Evolutionary conservation across 2,329 filamentous ascomycete species (phyloP).

Genomic region (Pseudogymnoascus sp.): DNA sequence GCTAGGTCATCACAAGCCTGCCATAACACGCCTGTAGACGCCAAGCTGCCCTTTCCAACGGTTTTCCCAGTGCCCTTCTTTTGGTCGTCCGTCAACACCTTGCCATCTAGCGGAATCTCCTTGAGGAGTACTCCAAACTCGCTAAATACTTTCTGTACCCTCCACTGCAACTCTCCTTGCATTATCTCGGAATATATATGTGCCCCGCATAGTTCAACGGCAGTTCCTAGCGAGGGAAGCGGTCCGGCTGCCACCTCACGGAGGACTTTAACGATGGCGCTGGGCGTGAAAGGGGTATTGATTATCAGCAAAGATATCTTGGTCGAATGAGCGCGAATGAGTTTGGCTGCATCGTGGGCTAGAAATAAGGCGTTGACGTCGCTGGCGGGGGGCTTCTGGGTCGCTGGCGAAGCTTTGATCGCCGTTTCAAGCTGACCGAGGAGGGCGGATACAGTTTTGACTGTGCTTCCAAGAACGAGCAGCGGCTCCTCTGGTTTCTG

Average conservation of each 20-base stretch:
- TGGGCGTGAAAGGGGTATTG: slow-evolving; percentile 77
- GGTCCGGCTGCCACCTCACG: slow-evolving; percentile 63
- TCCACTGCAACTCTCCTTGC: slow-evolving; percentile 52
- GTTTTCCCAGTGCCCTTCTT: slow-evolving; percentile 35
- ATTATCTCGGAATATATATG: slow-evolving; percentile 55
- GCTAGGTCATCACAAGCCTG: slow-evolving; percentile 68
- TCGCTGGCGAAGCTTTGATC: slow-evolving; percentile 12
- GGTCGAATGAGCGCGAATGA: slow-evolving; percentile 75
- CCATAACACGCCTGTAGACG: slow-evolving; percentile 73
- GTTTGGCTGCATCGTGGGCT: slow-evolving; percentile 60
- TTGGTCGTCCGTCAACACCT: slow-evolving; percentile 39
- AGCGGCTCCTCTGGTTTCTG: neutral
- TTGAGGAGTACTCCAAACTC: slow-evolving; percentile 55
- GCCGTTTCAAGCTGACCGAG: slow-evolving; percentile 21
- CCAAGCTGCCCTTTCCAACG: slow-evolving; percentile 44
- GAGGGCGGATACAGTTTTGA: slow-evolving; percentile 18
- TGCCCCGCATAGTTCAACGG: slow-evolving; percentile 56
- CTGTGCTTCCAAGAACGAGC: slow-evolving; percentile 14
- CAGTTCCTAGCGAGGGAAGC: slow-evolving; percentile 66
- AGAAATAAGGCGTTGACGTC: slow-evolving; percentile 53
- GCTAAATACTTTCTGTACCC: slow-evolving; percentile 50
- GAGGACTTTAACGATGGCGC: slow-evolving; percentile 63
- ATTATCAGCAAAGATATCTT: slow-evolving; percentile 82
- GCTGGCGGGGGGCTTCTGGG: slow-evolving; percentile 11
- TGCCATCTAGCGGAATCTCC: slow-evolving; percentile 52